Conservation (phyloP, 2,329 filamentous ascomycete species). For the Fusarium sp. region DNA sequence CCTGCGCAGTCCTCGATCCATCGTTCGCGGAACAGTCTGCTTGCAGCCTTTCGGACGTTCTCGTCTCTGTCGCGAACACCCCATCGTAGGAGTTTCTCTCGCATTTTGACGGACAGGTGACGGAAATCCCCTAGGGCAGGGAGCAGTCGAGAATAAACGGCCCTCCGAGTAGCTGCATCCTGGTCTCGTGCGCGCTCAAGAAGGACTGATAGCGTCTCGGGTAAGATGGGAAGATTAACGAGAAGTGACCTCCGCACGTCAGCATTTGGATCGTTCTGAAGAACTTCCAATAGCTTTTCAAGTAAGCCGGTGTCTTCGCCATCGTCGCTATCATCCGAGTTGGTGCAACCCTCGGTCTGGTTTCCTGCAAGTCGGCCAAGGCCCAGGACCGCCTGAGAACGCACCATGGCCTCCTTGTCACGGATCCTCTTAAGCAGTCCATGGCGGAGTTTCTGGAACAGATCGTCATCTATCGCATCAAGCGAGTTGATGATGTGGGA, state of each 20-base stretch:
- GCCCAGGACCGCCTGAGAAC: conserved; percentile 91
- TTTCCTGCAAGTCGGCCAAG: conserved; percentile 88
- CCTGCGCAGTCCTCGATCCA: conserved; percentile 97
- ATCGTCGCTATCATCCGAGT: conserved; percentile 80
- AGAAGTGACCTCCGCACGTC: conserved; percentile 92
- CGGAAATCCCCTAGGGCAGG: conserved; percentile 94
- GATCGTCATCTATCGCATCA: conserved; percentile 90
- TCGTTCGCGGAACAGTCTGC: conserved; percentile 90
- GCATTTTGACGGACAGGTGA: conserved; percentile 91
- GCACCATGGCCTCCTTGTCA: conserved; percentile 94
- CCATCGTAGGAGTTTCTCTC: conserved; percentile 96
- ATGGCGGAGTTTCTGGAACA: conserved; percentile 86
- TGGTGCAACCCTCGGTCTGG: conserved; percentile 77
- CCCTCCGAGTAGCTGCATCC: conserved; percentile 85
- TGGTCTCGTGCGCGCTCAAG: conserved; percentile 92
- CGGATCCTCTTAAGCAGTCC: conserved; percentile 87
- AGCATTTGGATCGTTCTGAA: conserved; percentile 94
- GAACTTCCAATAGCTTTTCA: conserved; percentile 86
- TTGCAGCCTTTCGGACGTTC: conserved; percentile 91
- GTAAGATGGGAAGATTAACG: conserved; percentile 89
- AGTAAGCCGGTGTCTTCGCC: conserved; percentile 78
- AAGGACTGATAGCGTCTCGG: conserved; percentile 86
- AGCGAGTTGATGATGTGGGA: conserved; percentile 94
- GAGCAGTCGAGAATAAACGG: conserved; percentile 88
- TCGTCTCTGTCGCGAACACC: conserved; percentile 95